Base-by-base conservation (phyloP, 1,284 basidiomycete genomes). In the Cystobasidium slooffiae region DNA sequence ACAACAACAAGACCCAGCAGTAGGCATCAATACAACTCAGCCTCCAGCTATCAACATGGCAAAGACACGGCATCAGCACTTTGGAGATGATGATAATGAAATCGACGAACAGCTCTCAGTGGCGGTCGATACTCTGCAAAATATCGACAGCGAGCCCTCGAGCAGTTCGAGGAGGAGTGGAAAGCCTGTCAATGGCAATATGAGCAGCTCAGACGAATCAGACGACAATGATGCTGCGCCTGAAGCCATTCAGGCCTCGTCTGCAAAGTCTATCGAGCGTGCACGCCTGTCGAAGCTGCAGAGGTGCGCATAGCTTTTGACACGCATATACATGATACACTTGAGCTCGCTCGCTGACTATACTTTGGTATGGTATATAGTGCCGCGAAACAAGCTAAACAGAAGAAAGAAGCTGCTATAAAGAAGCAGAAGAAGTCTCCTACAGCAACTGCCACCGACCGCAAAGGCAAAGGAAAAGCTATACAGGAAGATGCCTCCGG, bases 191-290 rank as follows among this genome's bases (percentile, higher is more conserved):
- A 20, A 43, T 5, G 53, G 6, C 37, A 6, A 18, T 53, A 46
- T 18, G 14, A 41, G n/a, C 20, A 39, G 59, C 67, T 31, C 20
- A 24, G 67, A 68, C 52, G 39, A 16, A 9, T 52, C 47, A n/a
- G 55, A 59, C 20, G 46, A 47, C 69, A 62, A 66, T 46, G 63
- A 66, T 52, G 72, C 66, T 58, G 72, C 72, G 4, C 72, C 72
- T 20, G 62, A 66, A 64, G 64, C 63, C 24, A 46, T 73, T 39
- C 44, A 61, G 39, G 43, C 69, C 20, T 53, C 52, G 20, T 55
- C 46, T 18, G 68, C 68, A 61, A 61, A 46, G 46, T 59, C 56
- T 14, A 47, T 22, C 44, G 68, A 69, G 68, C 52, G 58, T 61
- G 55, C 47, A 46, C 53, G 68, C 37, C 55, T 39, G 14, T 18